Percentiles rank a stretch among this genome's conserved stretches.
phyloP scores from a whole-genome alignment of 768 basidiomycete species.

The Cytidiella melzeri region DNA sequence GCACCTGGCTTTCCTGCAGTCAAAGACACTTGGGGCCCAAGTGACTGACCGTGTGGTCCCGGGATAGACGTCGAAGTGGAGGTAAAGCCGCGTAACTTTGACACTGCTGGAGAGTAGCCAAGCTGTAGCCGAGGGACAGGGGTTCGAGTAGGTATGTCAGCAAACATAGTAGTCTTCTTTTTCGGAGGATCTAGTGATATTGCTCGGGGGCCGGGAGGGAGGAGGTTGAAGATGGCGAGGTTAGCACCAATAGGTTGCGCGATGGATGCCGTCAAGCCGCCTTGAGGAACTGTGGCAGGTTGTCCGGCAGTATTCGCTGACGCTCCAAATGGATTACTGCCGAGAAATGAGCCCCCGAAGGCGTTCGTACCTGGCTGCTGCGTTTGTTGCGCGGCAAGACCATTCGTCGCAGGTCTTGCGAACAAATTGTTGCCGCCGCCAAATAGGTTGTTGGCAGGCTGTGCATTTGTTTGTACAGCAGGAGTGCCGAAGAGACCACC shows the following conservation, averaged over 20 bases:
- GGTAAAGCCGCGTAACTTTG: constrained; percentile 69
- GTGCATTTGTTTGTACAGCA: constrained; percentile 38
- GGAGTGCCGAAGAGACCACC: constrained; percentile 45
- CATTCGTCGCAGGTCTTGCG: constrained; percentile 43
- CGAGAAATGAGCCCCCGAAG: constrained; percentile 27
- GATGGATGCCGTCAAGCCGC: constrained; percentile 76
- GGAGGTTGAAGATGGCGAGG: constrained; percentile 67
- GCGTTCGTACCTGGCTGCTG: constrained; percentile 31
- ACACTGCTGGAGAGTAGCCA: constrained; percentile 55
- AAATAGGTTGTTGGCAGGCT: constrained; percentile 34
- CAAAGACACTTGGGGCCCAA: constrained; percentile 39
- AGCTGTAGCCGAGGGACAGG: constrained; percentile 60
- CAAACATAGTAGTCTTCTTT: constrained; percentile 73
- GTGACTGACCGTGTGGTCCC: constrained; percentile 29
- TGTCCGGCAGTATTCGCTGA: constrained; percentile 30
- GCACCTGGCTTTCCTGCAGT: constrained; percentile 50
- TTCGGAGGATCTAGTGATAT: constrained; percentile 57
- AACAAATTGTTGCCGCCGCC: constrained; percentile 44
- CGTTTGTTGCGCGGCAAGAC: constrained; percentile 39
- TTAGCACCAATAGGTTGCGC: constrained; percentile 76
- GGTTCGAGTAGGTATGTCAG: constrained; percentile 69
- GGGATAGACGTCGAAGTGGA: constrained; percentile 35
- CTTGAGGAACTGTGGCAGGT: constrained; percentile 24
- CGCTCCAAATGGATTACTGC: constrained; percentile 20
- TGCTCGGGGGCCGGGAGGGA: constrained; percentile 64